A percentile compares a stretch with the other conserved stretches of the same genome.
Conservation (phyloP, 2,329 filamentous ascomycete species). For the Pestalotiopsis sp. region DNA sequence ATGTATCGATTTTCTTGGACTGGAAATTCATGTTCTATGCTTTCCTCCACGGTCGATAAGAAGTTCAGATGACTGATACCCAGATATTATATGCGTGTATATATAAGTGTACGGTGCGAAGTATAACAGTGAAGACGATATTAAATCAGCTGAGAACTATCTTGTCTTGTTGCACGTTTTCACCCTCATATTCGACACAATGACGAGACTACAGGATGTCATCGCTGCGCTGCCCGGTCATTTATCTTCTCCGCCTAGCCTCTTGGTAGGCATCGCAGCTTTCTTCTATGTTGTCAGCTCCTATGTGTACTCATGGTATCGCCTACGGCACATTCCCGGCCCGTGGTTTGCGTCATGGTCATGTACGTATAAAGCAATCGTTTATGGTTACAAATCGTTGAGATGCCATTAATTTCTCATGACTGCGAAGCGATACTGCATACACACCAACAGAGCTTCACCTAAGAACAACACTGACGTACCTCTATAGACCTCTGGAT, state of each 20-base stretch:
- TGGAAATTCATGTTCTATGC: too few relatives aligned
- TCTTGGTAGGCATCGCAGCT: not conserved
- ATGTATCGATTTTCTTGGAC: too few relatives aligned
- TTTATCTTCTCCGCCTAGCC: not conserved
- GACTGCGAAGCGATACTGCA: too few relatives aligned
- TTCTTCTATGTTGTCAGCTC: not conserved
- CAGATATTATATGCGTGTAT: not conserved
- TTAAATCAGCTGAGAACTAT: not conserved
- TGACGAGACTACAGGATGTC: not conserved
- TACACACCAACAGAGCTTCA: too few relatives aligned
- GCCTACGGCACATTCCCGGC: not conserved
- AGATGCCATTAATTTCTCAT: not conserved
- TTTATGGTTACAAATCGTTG: too few relatives aligned
- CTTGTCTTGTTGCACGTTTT: not conserved
- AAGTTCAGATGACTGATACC: too few relatives aligned
- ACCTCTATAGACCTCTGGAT: not conserved
- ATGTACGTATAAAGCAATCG: too few relatives aligned
- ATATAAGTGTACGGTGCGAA: not conserved
- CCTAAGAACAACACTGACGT: not conserved
- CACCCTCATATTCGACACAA: not conserved
- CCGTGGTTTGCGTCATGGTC: not conserved
- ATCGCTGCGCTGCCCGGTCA: not conserved
- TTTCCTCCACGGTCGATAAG: not conserved
- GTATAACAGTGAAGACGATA: not conserved
- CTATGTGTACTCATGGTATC: not conserved